Conservation (phyloP, 768 basidiomycete genomes). For the Fomitopsis pulvina region DNA sequence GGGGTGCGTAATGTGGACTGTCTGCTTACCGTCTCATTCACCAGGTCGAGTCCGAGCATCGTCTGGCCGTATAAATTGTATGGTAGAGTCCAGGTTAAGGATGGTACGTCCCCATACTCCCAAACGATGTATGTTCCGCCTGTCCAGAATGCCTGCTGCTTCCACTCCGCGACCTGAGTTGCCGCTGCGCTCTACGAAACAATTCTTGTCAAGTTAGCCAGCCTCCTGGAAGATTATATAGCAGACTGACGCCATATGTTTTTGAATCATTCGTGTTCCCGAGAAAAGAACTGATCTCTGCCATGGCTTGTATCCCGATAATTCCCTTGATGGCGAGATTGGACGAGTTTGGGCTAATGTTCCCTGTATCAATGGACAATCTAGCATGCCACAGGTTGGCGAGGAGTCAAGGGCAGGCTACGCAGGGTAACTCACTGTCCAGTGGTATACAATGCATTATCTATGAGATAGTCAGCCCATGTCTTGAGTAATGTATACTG, state of each 20-base stretch:
- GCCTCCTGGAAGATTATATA: background rate
- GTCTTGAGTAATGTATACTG: slow-evolving; percentile 18
- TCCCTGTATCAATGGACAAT: slow-evolving; percentile 2
- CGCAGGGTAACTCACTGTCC: slow-evolving; percentile 1
- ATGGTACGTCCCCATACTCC: background rate
- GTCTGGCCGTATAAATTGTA: background rate
- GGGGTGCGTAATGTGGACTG: background rate
- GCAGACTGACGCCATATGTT: background rate
- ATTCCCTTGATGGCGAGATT: slow-evolving; percentile 18
- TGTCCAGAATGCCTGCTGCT: background rate
- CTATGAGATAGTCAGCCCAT: slow-evolving; percentile 19
- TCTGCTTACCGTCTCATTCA: background rate
- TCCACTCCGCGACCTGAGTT: background rate
- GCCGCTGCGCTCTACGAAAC: background rate
- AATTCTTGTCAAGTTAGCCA: background rate
- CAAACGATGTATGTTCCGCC: background rate
- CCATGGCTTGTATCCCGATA: slow-evolving; percentile 17
- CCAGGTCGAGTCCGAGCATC: background rate
- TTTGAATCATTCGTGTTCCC: background rate
- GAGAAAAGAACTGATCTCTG: slow-evolving; percentile 8
- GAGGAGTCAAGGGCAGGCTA: background rate
- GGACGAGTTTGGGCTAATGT: slow-evolving; percentile 9
- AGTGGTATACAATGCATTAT: slow-evolving; percentile 6
- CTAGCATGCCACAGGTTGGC: background rate
- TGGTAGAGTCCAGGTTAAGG: background rate